Conservation (phyloP, 2,329 filamentous ascomycete genomes). For the Didymella exigua region DNA sequence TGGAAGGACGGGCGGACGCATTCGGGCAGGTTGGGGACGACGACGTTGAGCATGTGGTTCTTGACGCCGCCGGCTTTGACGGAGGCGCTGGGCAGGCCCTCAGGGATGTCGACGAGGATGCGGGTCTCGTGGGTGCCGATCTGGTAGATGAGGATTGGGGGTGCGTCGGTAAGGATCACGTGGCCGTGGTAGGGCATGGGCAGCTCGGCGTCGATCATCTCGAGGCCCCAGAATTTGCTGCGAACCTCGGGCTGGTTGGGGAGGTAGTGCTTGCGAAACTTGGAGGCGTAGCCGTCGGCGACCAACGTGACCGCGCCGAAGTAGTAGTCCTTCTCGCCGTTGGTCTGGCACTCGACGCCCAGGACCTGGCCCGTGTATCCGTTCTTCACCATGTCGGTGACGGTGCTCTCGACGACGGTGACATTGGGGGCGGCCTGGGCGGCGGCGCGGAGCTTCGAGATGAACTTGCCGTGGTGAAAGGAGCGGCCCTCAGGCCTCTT, state of each 20-base stretch:
- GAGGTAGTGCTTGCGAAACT: conserved; percentile 83
- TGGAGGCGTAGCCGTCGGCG: conserved; percentile 90
- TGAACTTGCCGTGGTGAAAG: conserved; percentile 96
- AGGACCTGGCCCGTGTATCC: conserved; percentile 73
- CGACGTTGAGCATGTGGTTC: conserved; percentile 77
- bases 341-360: conserved; percentile 78
- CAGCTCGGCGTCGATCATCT: conserved; percentile 85
- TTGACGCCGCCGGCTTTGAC: conserved; percentile 80
- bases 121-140: conserved; percentile 95
- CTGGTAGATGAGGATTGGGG: conserved; percentile 91
- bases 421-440: conserved; percentile 81
- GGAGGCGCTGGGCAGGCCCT: conserved; percentile 74
- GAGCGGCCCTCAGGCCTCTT: conserved; percentile 69
- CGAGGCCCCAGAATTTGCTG: conserved; percentile 91
- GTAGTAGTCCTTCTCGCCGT: conserved; percentile 71
- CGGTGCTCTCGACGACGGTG: conserved; percentile 88
- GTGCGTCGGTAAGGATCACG: conserved; percentile 78
- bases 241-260: conserved; percentile 69
- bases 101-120: conserved; percentile 85
- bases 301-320: conserved; percentile 88
- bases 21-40: conserved; percentile 77
- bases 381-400: conserved; percentile 74
- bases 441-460: conserved; percentile 77
- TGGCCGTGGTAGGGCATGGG: conserved; percentile 79
- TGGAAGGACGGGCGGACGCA: conserved; percentile 74